These are phyloP conservation scores for Ceratocystis alfenasii DNA, from an alignment of 2,329 filamentous ascomycete genomes.

Conservation along the genomic window DNA sequence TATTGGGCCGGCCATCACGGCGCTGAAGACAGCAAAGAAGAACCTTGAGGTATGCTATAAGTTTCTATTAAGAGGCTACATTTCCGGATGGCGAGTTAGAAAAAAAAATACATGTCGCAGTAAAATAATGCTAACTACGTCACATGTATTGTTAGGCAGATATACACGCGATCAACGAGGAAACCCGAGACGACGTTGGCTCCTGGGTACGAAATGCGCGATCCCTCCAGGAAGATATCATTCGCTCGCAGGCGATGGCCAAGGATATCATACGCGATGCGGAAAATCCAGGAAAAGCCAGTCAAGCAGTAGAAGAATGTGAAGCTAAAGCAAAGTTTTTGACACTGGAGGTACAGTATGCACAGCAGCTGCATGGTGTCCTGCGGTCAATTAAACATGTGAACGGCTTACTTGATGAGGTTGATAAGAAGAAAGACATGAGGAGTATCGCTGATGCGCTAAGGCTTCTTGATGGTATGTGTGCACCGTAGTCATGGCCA, in stretches of 20 bases:
- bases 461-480: constrained; percentile 43
- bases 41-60: constrained; percentile 32
- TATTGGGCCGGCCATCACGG: constrained; percentile 32
- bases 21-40: constrained; percentile 30
- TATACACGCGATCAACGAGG: constrained; percentile 63
- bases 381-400: constrained; percentile 44
- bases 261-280: constrained; percentile 69
- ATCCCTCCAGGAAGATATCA: constrained; percentile 73
- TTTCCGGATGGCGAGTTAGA: background rate
- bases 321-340: constrained; percentile 47
- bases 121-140: constrained; percentile 6
- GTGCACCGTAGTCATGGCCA: background rate
- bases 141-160: constrained; percentile 40
- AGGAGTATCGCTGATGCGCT: constrained; percentile 46
- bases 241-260: constrained; percentile 64
- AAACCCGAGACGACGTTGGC: constrained; percentile 67
- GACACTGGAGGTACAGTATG: constrained; percentile 46
- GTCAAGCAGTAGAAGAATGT: constrained; percentile 41
- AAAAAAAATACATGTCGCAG: background rate
- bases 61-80: background rate
- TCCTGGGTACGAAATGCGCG: constrained; percentile 79
- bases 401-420: constrained; percentile 49
- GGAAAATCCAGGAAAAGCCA: constrained; percentile 47
- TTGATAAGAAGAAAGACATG: constrained; percentile 46
- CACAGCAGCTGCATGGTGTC: constrained; percentile 41